A percentile compares a stretch with the other conserved stretches of the same genome.
phyloP scores from a whole-genome alignment of 441 rosid species.

The Erodium texanum region DNA sequence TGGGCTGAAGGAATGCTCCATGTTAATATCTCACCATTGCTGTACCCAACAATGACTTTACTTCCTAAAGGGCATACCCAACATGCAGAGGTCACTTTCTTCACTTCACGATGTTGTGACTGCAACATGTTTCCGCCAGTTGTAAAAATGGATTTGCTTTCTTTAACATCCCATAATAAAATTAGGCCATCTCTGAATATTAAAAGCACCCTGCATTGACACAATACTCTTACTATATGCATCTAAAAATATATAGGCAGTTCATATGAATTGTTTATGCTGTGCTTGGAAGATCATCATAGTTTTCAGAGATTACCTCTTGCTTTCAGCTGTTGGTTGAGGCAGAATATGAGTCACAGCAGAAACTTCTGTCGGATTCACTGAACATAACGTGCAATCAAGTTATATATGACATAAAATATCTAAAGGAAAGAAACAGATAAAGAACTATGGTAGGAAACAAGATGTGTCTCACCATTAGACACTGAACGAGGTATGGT shows the following conservation, averaged over 20 bases:
- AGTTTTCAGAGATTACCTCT: slow-evolving; percentile 40
- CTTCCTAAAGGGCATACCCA: slow-evolving; percentile 84
- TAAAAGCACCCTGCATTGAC: slow-evolving; percentile 53
- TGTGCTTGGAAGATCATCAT: not conserved
- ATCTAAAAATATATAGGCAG: not conserved
- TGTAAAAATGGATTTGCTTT: slow-evolving; percentile 49
- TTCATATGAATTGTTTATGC: not conserved
- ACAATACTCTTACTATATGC: not conserved
- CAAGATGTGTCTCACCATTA: slow-evolving; percentile 41
- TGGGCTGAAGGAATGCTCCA: slow-evolving; percentile 48
- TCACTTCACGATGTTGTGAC: slow-evolving; percentile 45
- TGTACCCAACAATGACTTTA: slow-evolving; percentile 74
- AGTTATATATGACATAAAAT: slow-evolving; percentile 9
- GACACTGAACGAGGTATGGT: slow-evolving; percentile 62
- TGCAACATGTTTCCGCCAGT: slow-evolving; percentile 51
- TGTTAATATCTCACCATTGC: slow-evolving; percentile 61
- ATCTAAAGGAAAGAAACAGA: not conserved
- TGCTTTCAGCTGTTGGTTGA: slow-evolving; percentile 72
- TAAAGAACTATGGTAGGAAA: not conserved
- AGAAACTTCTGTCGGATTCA: slow-evolving; percentile 44
- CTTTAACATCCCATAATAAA: slow-evolving; percentile 64
- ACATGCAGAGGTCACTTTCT: slow-evolving; percentile 72
- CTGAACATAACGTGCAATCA: slow-evolving; percentile 24
- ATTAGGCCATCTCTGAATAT: slow-evolving; percentile 63
- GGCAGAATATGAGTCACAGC: slow-evolving; percentile 53